Evolutionary conservation across 768 basidiomycete species (phyloP).

Genomic region (Kwoniella mangroviensis): DNA sequence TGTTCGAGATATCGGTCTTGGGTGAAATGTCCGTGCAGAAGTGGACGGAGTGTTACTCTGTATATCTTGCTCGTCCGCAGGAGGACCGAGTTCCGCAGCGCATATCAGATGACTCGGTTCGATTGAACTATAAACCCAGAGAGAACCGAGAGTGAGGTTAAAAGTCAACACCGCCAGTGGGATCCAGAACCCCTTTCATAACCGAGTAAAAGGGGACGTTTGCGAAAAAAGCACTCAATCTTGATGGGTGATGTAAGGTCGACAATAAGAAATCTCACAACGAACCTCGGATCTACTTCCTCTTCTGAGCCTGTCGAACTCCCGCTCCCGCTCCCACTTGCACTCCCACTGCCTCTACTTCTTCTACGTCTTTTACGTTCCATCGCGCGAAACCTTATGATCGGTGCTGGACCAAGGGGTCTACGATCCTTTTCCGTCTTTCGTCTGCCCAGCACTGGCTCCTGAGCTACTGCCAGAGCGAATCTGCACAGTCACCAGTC

Average conservation of each 20-base stretch:
- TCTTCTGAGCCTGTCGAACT: conserved; percentile 29
- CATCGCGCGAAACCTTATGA: conserved; percentile 36
- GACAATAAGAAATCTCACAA: not conserved
- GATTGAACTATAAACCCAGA: conserved; percentile 22
- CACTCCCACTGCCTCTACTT: conserved; percentile 20
- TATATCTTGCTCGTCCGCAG: not conserved
- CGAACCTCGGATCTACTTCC: conserved; percentile 44
- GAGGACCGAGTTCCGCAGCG: conserved; percentile 34
- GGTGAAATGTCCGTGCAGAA: not conserved
- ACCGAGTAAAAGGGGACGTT: not conserved
- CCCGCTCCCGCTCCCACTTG: conserved; percentile 17
- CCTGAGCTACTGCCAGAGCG: conserved; percentile 40
- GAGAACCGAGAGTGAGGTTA: not conserved
- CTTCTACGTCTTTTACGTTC: conserved; percentile 30
- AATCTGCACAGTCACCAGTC: conserved; percentile 25
- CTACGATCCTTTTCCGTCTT: conserved; percentile 53
- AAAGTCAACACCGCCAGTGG: not conserved
- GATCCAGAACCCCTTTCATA: not conserved
- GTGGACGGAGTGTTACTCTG: not conserved
- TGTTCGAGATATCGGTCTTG: not conserved
- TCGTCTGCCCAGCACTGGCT: conserved; percentile 44
- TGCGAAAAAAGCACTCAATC: not conserved
- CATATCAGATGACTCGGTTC: conserved; percentile 44
- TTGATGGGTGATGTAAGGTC: not conserved
- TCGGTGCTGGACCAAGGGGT: conserved; percentile 49